These are phyloP conservation scores for Rhododendron vialii DNA, from an alignment of 148 eudicot species.

Conservation along the genomic window DNA sequence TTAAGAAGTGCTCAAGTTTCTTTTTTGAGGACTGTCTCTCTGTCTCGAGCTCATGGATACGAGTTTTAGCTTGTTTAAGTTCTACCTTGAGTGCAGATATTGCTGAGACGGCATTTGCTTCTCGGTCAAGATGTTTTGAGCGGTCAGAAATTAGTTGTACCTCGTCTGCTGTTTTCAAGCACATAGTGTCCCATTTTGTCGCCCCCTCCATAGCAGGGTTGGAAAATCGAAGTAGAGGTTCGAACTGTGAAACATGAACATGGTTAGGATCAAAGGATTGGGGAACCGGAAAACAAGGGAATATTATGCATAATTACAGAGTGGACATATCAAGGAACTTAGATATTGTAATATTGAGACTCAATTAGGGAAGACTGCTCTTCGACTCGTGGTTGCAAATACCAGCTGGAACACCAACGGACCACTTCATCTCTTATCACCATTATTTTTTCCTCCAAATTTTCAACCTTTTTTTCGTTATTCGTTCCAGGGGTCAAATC, in stretches of 20 bases:
- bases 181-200: conserved; percentile 83
- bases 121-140: conserved; percentile 26
- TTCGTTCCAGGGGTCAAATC: background rate
- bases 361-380: background rate
- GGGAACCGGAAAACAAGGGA: background rate
- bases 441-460: background rate
- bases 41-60: conserved; percentile 41
- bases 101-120: conserved; percentile 23
- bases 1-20: conserved; percentile 47
- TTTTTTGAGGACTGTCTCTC: conserved; percentile 44
- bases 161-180: conserved; percentile 32
- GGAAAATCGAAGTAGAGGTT: conserved; percentile 43
- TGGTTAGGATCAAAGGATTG: conserved; percentile 7
- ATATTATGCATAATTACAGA: background rate
- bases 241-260: conserved; percentile 34
- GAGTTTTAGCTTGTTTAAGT: conserved; percentile 37
- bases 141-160: conserved; percentile 15
- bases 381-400: background rate
- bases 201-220: conserved; percentile 86
- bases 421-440: background rate
- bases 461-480: background rate
- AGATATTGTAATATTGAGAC: background rate
- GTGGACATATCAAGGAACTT: background rate
- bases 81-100: conserved; percentile 53
- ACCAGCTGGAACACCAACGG: background rate